Evolutionary conservation across 2,329 filamentous ascomycete genomes (phyloP).

Genomic region (Colletotrichum sp.): DNA sequence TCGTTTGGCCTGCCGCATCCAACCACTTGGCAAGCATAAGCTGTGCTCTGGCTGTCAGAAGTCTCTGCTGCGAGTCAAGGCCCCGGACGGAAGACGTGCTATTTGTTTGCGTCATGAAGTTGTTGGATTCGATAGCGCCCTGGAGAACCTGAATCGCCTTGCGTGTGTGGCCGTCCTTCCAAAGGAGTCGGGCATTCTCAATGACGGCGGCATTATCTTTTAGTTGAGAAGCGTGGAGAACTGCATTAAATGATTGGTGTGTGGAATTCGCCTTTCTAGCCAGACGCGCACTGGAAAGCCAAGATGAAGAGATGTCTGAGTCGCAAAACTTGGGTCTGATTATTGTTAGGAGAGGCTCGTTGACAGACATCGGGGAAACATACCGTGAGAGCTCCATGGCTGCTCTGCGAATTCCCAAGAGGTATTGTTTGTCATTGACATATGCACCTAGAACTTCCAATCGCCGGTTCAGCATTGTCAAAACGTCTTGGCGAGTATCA

Average conservation of each 20-base stretch:
- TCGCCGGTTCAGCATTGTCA: slow-evolving; percentile 72
- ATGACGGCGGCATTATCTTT: slow-evolving; percentile 89
- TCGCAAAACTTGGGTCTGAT: slow-evolving; percentile 65
- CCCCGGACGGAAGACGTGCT: slow-evolving; percentile 43
- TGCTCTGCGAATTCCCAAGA: slow-evolving; percentile 84
- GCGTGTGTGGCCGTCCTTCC: slow-evolving; percentile 90
- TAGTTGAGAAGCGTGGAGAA: slow-evolving; percentile 84
- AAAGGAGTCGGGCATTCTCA: slow-evolving; percentile 90
- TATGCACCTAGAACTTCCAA: slow-evolving; percentile 90
- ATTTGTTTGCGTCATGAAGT: slow-evolving; percentile 64
- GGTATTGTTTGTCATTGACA: slow-evolving; percentile 90
- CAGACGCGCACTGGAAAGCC: slow-evolving; percentile 84
- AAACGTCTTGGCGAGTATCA: slow-evolving; percentile 42
- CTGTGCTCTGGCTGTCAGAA: slow-evolving; percentile 78
- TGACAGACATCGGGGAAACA: slow-evolving; percentile 28
- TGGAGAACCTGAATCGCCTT: slow-evolving; percentile 94
- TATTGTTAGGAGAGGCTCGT: neutral
- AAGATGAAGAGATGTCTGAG: slow-evolving; percentile 79
- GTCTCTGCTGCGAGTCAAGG: slow-evolving; percentile 56
- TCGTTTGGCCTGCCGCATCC: slow-evolving; percentile 91
- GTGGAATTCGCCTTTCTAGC: slow-evolving; percentile 85
- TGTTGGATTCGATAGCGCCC: slow-evolving; percentile 81
- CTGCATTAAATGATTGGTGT: slow-evolving; percentile 91
- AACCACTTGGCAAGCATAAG: slow-evolving; percentile 96
- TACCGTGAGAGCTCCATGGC: slow-evolving; percentile 81